Evolutionary conservation across 2,329 filamentous ascomycete species (phyloP), one percentile per base, ranked within the genome.

Genomic region (Ceratocystis alfenasii): DNA sequence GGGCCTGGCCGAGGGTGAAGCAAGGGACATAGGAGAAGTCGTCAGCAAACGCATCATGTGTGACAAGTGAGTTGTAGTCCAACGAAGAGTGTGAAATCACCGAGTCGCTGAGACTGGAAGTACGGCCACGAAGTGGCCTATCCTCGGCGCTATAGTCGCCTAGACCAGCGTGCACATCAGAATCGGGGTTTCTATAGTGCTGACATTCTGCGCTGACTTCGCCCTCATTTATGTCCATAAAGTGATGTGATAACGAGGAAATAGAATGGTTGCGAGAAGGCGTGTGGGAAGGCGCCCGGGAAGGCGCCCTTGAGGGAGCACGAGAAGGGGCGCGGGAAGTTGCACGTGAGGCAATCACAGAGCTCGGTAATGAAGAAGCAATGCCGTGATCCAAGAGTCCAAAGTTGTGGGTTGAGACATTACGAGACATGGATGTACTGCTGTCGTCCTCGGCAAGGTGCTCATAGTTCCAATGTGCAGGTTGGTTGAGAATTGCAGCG

Each of bases 1-100:
- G 86, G 15, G 92, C 88, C 73, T 93, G 86, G 30, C 87, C 83
- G 45, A 96, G 81, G 0, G 93, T 95, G 76, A 99, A 89, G 76
- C 92, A 91, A 17, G 94, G 94, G 17, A 97, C 93, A 72, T 94
- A 96, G 45, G 88, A 90, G 74, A 90, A 90, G 73, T 97, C 92
- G 70, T 96, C 90, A 45, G 90, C 87, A 68, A 90, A 85, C 1
- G 84, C 80, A 69, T 87, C 84, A 22, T 66, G 66, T 68, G 88
- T 85, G 12, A 78, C 75, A 55, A 79, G 80, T 7, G 76, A 73
- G 70, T 81, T 81, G 72, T 79, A 83, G 71, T 87, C 84, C 46
- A 87, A 75, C 0, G 83, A 85, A 2, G 84, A 87, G 75, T 86
- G 80, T 63, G 88, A 84, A 71, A 87, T 85, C 72, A 85, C 84